Evolutionary conservation across 371 early-diverging fungal genomes (phyloP), one percentile per base, ranked within the genome.

Genomic region (Rhizomucor miehei): DNA sequence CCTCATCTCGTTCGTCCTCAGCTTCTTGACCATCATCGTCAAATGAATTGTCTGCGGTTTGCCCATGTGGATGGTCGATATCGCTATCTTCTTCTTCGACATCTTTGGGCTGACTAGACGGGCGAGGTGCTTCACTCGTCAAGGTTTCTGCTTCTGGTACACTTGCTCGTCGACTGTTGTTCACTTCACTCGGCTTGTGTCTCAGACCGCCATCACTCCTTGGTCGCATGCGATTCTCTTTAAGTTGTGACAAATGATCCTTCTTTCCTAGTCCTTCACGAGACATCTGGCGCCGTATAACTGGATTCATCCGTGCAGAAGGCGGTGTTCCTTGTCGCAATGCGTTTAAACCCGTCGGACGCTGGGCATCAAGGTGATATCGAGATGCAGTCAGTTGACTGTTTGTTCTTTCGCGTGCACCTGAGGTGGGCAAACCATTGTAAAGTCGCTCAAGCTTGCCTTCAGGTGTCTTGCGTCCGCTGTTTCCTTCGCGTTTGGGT

Each of bases 401-500:
- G 6, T 34, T 38, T 0, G 49, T 44, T 16, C 63, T 58, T n/a
- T 54, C 58, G 6, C 63, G 47, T 14, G 44, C 57, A 14, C 65
- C 57, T 14, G 65, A 57, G 0, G 72, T 75, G 4, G 63, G 75
- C 16, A 68, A 43, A 14, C 76, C 76, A 25, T 65, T 67, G 37
- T 67, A 72, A 0, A 75, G 47, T 12, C 76, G 46, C 25, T 71
- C 70, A 8, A 75, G 35, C 40, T 66, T 69, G 0, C 69, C 66
- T 14, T 43, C 48, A 14, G 64, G 56, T 14, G 69, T 61, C n/a
- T 62, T 57, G 36, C 57, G 56, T 11, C 51, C 52, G 29, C 53
- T 45, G 51, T 20, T 54, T 24, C 24, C 44, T 4, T 41, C 41
- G 3, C 41, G 41, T 14, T 50, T 29, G 10, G 23, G 43, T 16